Percentiles rank a stretch among this genome's conserved stretches.
Conservation (phyloP, 179 eudicot species). For the Corrigiola litoralis region DNA sequence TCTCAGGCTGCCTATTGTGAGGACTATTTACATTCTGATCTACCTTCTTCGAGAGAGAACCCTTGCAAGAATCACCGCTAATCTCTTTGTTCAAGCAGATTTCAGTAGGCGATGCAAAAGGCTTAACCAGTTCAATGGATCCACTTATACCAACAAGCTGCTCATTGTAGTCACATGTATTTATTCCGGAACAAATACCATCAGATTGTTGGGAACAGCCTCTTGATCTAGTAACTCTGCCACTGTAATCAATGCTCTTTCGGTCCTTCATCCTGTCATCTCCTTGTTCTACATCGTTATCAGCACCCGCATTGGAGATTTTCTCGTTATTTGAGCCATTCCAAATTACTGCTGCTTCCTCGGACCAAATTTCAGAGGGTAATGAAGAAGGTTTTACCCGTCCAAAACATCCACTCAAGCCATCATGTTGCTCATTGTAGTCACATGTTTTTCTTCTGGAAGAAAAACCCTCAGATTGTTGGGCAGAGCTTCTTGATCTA, state of each 20-base stretch:
- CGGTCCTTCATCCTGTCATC: too few species aligned
- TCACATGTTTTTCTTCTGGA: not conserved
- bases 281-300: too few species aligned
- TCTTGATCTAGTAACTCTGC: not conserved
- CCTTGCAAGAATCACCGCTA: constrained; percentile 11
- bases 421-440: not conserved
- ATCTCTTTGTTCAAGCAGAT: constrained; percentile 11
- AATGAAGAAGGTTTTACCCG: not conserved
- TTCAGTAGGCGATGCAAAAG: constrained; percentile 10
- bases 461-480: not conserved
- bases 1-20: constrained; percentile 9
- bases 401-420: not conserved
- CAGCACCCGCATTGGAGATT: too few species aligned
- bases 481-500: not conserved
- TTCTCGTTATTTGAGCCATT: too few species aligned
- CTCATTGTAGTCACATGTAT: not conserved
- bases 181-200: not conserved
- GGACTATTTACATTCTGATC: constrained; percentile 5
- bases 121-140: not conserved
- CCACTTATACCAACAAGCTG: not conserved
- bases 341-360: constrained; percentile 5
- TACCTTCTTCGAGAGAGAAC: constrained; percentile 17
- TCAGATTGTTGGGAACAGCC: not conserved
- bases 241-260: too few species aligned
- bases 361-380: not conserved